A percentile compares a stretch with the other conserved stretches of the same genome.
phyloP scores from a whole-genome alignment of 257 asterid genomes.

The Capsicum baccatum region DNA sequence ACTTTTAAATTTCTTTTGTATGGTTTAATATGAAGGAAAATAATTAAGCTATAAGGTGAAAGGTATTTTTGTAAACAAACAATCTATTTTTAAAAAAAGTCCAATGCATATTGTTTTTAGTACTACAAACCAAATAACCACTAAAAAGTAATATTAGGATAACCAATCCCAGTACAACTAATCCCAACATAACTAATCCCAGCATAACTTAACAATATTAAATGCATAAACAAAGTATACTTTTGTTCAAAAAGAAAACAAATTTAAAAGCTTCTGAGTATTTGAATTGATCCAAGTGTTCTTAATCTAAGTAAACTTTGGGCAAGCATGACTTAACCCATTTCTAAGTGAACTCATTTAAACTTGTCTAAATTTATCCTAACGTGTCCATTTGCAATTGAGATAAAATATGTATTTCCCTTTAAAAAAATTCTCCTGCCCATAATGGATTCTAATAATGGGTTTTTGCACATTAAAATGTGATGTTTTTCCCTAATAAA shows the following conservation, averaged over 20 bases:
- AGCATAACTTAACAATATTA: too few species aligned
- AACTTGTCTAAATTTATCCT: neutral
- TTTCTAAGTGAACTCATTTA: neutral
- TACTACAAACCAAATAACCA: too few species aligned
- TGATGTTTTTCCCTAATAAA: neutral
- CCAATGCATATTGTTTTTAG: too few species aligned
- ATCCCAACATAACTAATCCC: too few species aligned
- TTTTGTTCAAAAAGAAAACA: neutral
- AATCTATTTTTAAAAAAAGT: too few species aligned
- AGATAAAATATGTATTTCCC: neutral
- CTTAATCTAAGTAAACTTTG: neutral
- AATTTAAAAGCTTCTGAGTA: neutral
- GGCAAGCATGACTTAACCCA: neutral
- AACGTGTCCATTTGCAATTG: neutral
- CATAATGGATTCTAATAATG: neutral
- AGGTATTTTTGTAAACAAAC: too few species aligned
- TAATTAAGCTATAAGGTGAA: too few species aligned
- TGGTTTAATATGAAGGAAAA: too few species aligned
- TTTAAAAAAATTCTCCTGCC: neutral
- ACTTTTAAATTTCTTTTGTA: too few species aligned
- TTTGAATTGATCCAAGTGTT: neutral
- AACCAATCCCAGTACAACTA: too few species aligned
- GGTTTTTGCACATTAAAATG: neutral
- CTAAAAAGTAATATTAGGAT: too few species aligned
- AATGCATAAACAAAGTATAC: constrained; percentile 10